Conservation (phyloP, 2,329 filamentous ascomycete genomes). For the Penicillium olsonii region DNA sequence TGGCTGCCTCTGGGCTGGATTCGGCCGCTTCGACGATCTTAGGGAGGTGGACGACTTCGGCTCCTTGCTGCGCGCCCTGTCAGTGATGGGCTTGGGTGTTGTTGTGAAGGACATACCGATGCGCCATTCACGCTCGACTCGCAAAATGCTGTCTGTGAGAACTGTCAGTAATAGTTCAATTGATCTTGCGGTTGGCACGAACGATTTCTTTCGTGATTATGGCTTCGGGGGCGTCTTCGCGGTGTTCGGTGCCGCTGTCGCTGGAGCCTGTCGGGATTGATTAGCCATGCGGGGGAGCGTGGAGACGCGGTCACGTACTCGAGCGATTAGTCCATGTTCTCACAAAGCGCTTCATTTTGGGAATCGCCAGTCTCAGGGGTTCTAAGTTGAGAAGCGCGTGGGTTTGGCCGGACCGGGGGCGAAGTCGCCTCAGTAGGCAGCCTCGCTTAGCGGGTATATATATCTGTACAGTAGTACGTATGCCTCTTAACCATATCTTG, state of each 20-base stretch:
- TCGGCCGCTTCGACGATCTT: conserved; percentile 94
- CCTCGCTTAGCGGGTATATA: neutral
- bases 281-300: conserved; percentile 7
- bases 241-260: conserved; percentile 25
- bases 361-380: neutral
- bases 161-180: conserved; percentile 9
- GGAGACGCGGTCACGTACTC: conserved; percentile 26
- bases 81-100: conserved; percentile 4
- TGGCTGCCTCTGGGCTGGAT: conserved; percentile 82
- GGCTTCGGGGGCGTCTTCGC: conserved; percentile 43
- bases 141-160: conserved; percentile 72
- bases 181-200: conserved; percentile 14
- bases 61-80: conserved; percentile 56
- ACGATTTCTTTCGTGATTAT: conserved; percentile 45
- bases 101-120: conserved; percentile 43
- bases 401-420: neutral
- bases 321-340: conserved; percentile 33
- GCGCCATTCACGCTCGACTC: conserved; percentile 61
- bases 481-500: neutral
- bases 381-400: neutral
- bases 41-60: conserved; percentile 90
- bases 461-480: too few relatives aligned
- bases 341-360: conserved; percentile 41
- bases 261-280: conserved; percentile 22
- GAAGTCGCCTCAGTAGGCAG: neutral